Base-by-base conservation (phyloP, 306 rosid genomes). In the Heteromeles arbutifolia region DNA sequence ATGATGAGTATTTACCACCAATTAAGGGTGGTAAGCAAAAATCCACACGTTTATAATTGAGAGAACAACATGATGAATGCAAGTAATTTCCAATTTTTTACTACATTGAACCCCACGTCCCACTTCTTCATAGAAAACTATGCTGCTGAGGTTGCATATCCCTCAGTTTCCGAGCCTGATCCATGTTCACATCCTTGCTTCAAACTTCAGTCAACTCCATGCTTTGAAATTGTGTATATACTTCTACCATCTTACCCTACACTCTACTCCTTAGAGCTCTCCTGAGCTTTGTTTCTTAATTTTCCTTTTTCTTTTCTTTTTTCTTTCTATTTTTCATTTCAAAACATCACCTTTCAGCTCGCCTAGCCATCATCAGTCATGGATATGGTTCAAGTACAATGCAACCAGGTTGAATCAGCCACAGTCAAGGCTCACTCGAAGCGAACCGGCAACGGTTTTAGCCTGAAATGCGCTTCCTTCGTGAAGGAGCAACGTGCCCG, bases 401-500 rank as follows among this genome's bases (percentile, higher is more conserved):
- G 69, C 83, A 84, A 72, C 50, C 57, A 73, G 76, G 25, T 65
- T 53, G 78, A 34, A 28, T 28, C 39, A 80, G 32, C 28, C 50
- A 79, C 70, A 68, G 61, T 76, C 56, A 78, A 71, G 37, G 24
- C 54, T 26, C 11, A 28, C 44, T 22, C 80, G 72, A 89, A 90
- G 78, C 80, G 82, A 77, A 87, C 45, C 9, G 78, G 84, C 31
- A 14, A 85, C 78, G 88, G 88, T 1, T 86, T 92, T 77, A 85
- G 85, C 26, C 79, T 83, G 25, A 89, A 89, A 79, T 92, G 97
- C 74, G 91, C 92, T 67, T 76, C 96, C 69, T 79, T 95, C 45
- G 91, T 90, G 24, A 95, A 89, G 80, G 86, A 92, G 80, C 99
- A 95, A 78, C 92, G 98, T 48, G 93, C 99, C 43, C 90, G 98